phyloP scores from a whole-genome alignment of 2,329 filamentous ascomycete species.

The Ophiosphaerella herpotricha region DNA sequence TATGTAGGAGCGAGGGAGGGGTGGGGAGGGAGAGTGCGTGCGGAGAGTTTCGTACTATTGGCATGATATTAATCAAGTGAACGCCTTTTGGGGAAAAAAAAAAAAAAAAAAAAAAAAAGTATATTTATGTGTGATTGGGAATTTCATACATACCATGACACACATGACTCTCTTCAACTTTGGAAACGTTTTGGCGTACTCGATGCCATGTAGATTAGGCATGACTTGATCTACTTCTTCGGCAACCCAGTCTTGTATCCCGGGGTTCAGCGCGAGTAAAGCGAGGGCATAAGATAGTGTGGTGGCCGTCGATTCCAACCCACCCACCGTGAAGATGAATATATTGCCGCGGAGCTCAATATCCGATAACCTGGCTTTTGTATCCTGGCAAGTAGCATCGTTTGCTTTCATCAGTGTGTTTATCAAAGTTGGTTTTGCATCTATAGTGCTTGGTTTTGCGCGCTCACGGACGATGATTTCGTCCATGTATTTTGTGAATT shows the following conservation, averaged over 20 bases:
- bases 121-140: background rate
- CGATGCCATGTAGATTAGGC: background rate
- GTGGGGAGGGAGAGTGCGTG: too few relatives aligned
- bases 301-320: conserved; percentile 48
- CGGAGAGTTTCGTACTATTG: too few relatives aligned
- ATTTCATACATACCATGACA: background rate
- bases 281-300: conserved; percentile 56
- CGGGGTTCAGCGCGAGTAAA: conserved; percentile 52
- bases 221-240: conserved; percentile 45
- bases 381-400: conserved; percentile 5
- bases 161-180: background rate
- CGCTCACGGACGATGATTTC: conserved; percentile 19
- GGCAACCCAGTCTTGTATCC: conserved; percentile 58
- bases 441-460: background rate
- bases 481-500: conserved; percentile 25
- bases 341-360: conserved; percentile 37
- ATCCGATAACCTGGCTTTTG: conserved; percentile 11
- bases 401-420: conserved; percentile 34
- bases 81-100: too few relatives aligned
- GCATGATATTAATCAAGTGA: too few relatives aligned
- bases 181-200: background rate
- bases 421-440: conserved; percentile 27
- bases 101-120: too few relatives aligned
- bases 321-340: conserved; percentile 37
- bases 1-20: too few relatives aligned